phyloP scores from a whole-genome alignment of 805 yeast genomes.

The Kuraishia piskuri region DNA sequence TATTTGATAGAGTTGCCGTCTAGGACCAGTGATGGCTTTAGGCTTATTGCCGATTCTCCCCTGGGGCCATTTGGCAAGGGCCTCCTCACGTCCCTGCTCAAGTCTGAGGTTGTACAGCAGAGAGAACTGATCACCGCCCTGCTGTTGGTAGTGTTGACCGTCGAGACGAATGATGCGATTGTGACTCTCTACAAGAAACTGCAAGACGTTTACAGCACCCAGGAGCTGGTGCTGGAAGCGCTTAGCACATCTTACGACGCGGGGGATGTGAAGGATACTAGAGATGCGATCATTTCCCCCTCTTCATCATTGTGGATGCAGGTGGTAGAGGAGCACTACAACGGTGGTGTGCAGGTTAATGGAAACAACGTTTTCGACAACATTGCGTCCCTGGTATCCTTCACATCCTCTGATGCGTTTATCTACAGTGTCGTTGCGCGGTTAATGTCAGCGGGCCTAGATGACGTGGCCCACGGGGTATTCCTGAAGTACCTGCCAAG shows the following conservation, averaged over 20 bases:
- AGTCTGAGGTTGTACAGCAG: slow-evolving; percentile 10
- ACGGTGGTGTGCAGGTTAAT: slow-evolving; percentile 17
- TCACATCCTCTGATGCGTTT: slow-evolving; percentile 9
- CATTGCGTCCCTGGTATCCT: slow-evolving; percentile 9
- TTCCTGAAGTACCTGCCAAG: slow-evolving; percentile 14
- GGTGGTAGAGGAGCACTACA: slow-evolving; percentile 6
- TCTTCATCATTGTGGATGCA: not conserved
- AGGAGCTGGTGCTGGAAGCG: slow-evolving; percentile 4
- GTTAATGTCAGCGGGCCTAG: slow-evolving; percentile 9
- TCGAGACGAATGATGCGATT: slow-evolving; percentile 21
- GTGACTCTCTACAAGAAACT: slow-evolving; percentile 13
- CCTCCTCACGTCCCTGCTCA: slow-evolving; percentile 12
- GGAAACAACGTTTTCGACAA: slow-evolving; percentile 15
- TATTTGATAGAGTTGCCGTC: slow-evolving; percentile 23
- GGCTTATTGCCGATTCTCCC: slow-evolving; percentile 11
- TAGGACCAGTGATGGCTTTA: slow-evolving; percentile 11
- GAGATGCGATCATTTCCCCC: not conserved
- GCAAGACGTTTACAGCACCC: slow-evolving; percentile 7
- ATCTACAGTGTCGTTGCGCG: slow-evolving; percentile 14
- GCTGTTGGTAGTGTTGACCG: slow-evolving; percentile 19
- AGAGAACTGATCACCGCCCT: slow-evolving; percentile 16
- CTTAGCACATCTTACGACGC: slow-evolving; percentile 4
- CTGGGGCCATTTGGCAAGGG: slow-evolving; percentile 17
- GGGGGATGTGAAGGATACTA: not conserved
- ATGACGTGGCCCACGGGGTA: slow-evolving; percentile 6